A percentile compares a stretch with the other conserved stretches of the same genome.
These are phyloP conservation scores for Pleurotus tuoliensis DNA, from an alignment of 768 basidiomycete genomes.

Conservation along the genomic window DNA sequence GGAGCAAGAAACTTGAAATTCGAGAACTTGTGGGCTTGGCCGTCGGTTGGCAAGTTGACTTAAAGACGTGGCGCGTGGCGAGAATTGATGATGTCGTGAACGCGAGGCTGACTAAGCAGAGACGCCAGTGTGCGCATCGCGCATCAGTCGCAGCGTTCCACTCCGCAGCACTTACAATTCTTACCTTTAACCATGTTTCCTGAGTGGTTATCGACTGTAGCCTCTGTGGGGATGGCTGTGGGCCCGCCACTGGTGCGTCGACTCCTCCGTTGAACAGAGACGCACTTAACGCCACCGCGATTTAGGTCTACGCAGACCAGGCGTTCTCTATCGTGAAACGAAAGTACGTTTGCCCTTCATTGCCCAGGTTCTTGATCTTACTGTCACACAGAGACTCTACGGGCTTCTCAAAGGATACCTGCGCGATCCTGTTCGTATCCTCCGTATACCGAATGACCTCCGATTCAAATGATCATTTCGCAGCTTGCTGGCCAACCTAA, in stretches of 20 bases:
- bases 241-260: constrained; percentile 64
- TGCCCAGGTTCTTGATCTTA: constrained; percentile 5
- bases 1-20: too few relatives aligned
- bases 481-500: constrained; percentile 80
- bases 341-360: constrained; percentile 38
- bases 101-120: constrained; percentile 1
- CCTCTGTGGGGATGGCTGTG: constrained; percentile 80
- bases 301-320: constrained; percentile 77
- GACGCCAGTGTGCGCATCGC: neutral
- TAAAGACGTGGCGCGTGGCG: neutral
- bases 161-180: neutral
- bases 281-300: neutral
- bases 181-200: constrained; percentile 14
- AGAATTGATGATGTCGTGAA: neutral
- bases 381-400: constrained; percentile 60
- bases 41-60: neutral
- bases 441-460: constrained; percentile 3
- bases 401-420: constrained; percentile 84
- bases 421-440: constrained; percentile 66
- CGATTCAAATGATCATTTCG: constrained; percentile 6
- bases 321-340: constrained; percentile 77
- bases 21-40: too few relatives aligned
- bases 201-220: constrained; percentile 60
- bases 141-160: neutral
- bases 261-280: neutral